phyloP scores from a whole-genome alignment of 306 rosid species.

The Vachellia pachyceras region DNA sequence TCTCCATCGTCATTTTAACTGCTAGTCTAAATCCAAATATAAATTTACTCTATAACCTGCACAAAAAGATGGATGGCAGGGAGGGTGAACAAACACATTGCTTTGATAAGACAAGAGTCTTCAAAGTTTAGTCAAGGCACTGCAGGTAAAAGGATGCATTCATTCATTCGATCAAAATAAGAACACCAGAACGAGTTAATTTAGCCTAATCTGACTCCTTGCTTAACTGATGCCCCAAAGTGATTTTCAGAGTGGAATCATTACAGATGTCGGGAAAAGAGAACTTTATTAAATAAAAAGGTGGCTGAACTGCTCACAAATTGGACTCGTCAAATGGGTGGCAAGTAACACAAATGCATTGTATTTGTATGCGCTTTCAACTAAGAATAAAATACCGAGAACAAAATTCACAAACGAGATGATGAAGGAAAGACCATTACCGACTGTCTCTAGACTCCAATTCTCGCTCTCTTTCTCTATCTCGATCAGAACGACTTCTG shows the following conservation, averaged over 20 bases:
- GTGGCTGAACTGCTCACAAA: background rate
- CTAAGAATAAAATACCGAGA: background rate
- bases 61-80: background rate
- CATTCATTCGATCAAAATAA: background rate
- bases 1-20: background rate
- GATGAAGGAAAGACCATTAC: slow-evolving; percentile 42
- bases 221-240: background rate
- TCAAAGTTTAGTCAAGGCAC: background rate
- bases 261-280: background rate
- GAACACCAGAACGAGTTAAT: background rate
- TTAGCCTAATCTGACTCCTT: slow-evolving; percentile 1
- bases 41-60: slow-evolving; percentile 8
- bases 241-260: no score
- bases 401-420: background rate
- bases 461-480: slow-evolving; percentile 70
- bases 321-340: background rate
- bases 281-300: background rate
- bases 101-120: background rate
- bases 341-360: background rate
- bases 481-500: slow-evolving; percentile 63
- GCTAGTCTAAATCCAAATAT: background rate
- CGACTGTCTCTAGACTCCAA: slow-evolving; percentile 72
- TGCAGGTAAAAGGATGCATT: slow-evolving; percentile 18
- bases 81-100: slow-evolving; percentile 16
- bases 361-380: background rate